Evolutionary conservation across 2,329 filamentous ascomycete genomes (phyloP), one percentile per base, ranked within the genome.

Genomic region (Exophiala bonariae): DNA sequence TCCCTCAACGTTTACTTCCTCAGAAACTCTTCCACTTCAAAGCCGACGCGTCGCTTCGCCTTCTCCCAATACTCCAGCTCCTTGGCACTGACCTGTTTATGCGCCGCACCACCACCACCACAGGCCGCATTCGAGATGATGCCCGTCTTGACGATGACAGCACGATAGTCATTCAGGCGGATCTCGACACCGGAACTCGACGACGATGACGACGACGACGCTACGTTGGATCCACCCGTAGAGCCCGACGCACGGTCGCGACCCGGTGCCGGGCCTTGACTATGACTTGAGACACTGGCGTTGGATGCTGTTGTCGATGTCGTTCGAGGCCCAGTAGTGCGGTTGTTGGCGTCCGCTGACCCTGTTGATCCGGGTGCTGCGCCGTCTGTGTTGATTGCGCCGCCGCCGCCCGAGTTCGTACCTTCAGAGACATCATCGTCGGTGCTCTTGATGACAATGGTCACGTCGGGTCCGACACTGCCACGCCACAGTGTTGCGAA

Each of bases 401-500:
- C 23, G 17, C 18, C 35, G n/a, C 23, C 26, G 11, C 34, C 2
- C 74, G 77, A 63, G 47, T 40, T 76, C 66, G 41, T 56, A 45
- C 13, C 56, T 26, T 22, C 59, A 44, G 64, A 64, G 46, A 41
- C 44, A 16, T 67, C 67, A 34, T 66, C 63, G 14, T 65, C 63
- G 38, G 66, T 66, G 30, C 72, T 67, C 4, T 67, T 65, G 37
- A 75, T 65, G 42, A 71, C 70, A 10, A 75, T 64, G 1, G 71
- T 74, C 41, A 74, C 66, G 51, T 97, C 92, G 0, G 92, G 83
- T 0, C 87, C 89, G 1, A 91, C 78, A 44, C 88, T 86, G 8
- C 89, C 89, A 8, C 91, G 83, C 92, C 92, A 97, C 17, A 96
- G 79, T 34, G 87, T 92, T 28, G 92, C 92, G 75, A 93, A 89